Conservation (phyloP, 768 basidiomycete genomes). For the Epithele typhae region DNA sequence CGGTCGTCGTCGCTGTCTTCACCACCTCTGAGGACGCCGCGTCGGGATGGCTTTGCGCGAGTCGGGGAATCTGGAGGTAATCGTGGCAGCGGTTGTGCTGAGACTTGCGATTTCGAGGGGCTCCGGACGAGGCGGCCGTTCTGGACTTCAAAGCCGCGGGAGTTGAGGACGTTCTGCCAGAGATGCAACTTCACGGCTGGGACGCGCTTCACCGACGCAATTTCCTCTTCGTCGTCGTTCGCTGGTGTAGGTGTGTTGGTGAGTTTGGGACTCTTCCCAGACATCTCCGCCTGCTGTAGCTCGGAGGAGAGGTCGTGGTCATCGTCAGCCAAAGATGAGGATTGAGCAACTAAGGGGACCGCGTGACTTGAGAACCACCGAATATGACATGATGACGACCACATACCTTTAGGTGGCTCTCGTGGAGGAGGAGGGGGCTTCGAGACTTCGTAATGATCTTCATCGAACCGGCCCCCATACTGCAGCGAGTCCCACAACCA, state of each 20-base stretch:
- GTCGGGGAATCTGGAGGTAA: constrained; percentile 10
- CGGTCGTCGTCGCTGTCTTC: not conserved
- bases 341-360: not conserved
- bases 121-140: constrained; percentile 58
- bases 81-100: not conserved
- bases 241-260: not conserved
- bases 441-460: constrained; percentile 52
- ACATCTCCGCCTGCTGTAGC: constrained; percentile 4
- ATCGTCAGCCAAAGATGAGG: constrained; percentile 10
- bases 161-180: constrained; percentile 65
- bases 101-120: constrained; percentile 43
- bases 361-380: not conserved
- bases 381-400: not conserved
- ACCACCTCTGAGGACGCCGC: constrained; percentile 1
- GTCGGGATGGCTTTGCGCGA: constrained; percentile 2
- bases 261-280: not conserved
- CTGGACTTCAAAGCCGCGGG: constrained; percentile 62
- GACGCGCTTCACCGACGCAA: constrained; percentile 51
- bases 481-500: constrained; percentile 95
- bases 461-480: constrained; percentile 64
- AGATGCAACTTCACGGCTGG: constrained; percentile 61
- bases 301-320: constrained; percentile 13
- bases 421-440: constrained; percentile 59
- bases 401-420: constrained; percentile 20
- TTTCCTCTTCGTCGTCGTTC: constrained; percentile 46